Evolutionary conservation across 441 rosid species (phyloP), one percentile per base, ranked within the genome.

Genomic region (Croton setiger): DNA sequence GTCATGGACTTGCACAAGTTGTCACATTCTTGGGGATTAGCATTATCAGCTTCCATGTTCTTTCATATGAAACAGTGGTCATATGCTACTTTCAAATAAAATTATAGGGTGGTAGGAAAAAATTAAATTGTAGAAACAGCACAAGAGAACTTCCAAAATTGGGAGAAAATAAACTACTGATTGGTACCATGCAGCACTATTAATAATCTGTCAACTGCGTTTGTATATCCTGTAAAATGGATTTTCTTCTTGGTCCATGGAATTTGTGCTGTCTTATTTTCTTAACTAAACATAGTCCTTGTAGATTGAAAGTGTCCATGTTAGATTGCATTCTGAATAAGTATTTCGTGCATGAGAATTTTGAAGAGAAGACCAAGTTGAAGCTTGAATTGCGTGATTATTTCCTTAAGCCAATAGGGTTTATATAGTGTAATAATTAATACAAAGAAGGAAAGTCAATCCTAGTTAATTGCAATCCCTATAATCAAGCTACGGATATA

Each of bases 51-150:
- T 13, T 43, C 12, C 7, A 7, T 52, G 52, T 35, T 31, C 48
- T 55, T 67, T 18, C 61, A 44, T 58, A 13, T 62, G 41, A 48
- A 12, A 5, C 52, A 39, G 49, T 37, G 41, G 41, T 23, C 23
- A 48, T 36, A 8, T 36, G 23, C 49, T 18, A 10, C 47, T 13
- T 60, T 9, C 7, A 10, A 55, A 23, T 15, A 39, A 17, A 49
- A 36, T 14, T 51, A 2, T 57, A 51, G 47, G 66, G 4, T 69
- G 72, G 23, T 37, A 60, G 45, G 36, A 17, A n/a, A 51, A n/a
- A 44, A 47, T 2, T n/a, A 51, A 36, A 9, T 68, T 59, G 35
- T 27, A 35, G 48, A 62, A 39, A 7, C 2, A 31, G 39, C 21
- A 49, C 39, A 17, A 27, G 41, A 21, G 47, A 12, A 56, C 55